phyloP scores from a whole-genome alignment of 352 stramenopile genomes.

The Elongisporangium undulatum region DNA sequence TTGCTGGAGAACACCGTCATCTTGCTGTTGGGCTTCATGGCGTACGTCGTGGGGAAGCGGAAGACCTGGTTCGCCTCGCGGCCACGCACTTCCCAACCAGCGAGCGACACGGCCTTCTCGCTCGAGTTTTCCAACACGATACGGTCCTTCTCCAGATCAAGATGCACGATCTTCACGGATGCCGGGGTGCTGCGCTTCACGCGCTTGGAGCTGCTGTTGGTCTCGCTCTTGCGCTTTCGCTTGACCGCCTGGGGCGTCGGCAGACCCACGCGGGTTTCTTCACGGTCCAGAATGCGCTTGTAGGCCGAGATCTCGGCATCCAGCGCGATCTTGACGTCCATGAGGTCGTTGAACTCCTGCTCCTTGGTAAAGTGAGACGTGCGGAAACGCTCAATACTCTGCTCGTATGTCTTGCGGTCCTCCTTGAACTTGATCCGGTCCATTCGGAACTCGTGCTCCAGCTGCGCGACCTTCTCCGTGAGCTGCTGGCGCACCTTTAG shows the following conservation, averaged over 20 bases:
- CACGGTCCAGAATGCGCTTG: conserved; percentile 73
- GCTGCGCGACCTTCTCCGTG: conserved; percentile 74
- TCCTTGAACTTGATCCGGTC: conserved; percentile 74
- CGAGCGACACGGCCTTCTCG: conserved; percentile 46
- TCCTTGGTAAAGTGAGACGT: conserved; percentile 71
- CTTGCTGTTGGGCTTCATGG: conserved; percentile 62
- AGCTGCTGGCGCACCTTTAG: conserved; percentile 63
- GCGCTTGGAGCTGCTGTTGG: conserved; percentile 27
- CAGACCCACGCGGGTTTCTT: conserved; percentile 63
- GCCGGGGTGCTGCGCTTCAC: conserved; percentile 29
- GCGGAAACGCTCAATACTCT: conserved; percentile 61
- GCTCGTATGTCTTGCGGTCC: conserved; percentile 71
- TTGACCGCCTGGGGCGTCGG: conserved; percentile 42
- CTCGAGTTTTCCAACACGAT: conserved; percentile 78
- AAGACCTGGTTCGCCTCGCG: conserved; percentile 60
- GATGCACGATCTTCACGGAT: conserved; percentile 49
- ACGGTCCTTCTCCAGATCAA: conserved; percentile 73
- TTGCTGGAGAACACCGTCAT: conserved; percentile 78
- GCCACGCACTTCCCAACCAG: conserved; percentile 62
- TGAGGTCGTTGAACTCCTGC: conserved; percentile 82
- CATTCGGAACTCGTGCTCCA: conserved; percentile 77
- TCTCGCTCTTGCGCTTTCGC: conserved; percentile 71
- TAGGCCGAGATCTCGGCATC: conserved; percentile 80
- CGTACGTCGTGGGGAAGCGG: conserved; percentile 60
- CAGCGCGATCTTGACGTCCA: conserved; percentile 84